Conservation (phyloP, 257 asterid species). For the Nemophila menziesii region DNA sequence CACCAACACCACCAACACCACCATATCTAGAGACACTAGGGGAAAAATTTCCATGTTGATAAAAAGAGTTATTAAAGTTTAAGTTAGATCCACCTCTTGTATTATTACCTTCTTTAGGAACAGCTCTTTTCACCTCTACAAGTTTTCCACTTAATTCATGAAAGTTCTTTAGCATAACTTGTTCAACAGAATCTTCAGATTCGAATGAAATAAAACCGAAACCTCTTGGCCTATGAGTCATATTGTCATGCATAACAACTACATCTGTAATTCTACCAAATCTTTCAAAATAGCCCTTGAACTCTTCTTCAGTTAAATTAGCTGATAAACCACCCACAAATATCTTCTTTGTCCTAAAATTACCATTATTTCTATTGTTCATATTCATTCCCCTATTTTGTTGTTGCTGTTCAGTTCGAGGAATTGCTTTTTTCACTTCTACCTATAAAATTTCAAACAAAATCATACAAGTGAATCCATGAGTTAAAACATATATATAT, state of each 20-base stretch:
- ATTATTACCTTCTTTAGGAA: conserved; percentile 63
- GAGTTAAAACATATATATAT: no score
- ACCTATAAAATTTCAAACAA: no score
- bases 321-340: conserved; percentile 94
- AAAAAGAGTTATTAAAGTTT: no score
- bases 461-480: no score
- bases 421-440: conserved; percentile 89
- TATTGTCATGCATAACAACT: conserved; percentile 79
- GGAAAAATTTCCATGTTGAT: conserved; percentile 30
- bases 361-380: conserved; percentile 41
- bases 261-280: conserved; percentile 78
- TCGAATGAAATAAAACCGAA: conserved; percentile 84
- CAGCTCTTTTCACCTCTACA: conserved; percentile 83
- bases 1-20: no score
- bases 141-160: conserved; percentile 63
- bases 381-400: conserved; percentile 31
- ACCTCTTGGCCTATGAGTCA: conserved; percentile 83
- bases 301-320: conserved; percentile 58
- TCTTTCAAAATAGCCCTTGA: conserved; percentile 68
- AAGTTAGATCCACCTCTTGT: conserved; percentile 31
- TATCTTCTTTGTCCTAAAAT: conserved; percentile 76
- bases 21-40: conserved; percentile 40
- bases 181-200: conserved; percentile 72
- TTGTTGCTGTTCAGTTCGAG: conserved; percentile 58
- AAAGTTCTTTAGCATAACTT: conserved; percentile 59